Conservation (phyloP, 345 rosid genomes). For the Rhodomyrtus tomentosa region DNA sequence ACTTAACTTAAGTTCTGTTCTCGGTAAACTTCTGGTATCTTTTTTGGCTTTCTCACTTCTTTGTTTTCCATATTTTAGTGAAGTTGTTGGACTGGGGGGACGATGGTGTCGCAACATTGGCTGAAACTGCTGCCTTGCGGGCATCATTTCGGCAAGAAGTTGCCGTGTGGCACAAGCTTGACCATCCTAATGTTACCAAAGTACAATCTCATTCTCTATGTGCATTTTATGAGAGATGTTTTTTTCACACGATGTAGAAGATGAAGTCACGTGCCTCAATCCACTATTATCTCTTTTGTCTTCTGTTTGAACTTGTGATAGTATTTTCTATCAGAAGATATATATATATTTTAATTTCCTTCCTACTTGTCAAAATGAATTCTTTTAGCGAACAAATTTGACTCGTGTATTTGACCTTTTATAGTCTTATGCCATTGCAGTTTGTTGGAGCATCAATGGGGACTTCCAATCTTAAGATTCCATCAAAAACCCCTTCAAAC, state of each 20-base stretch:
- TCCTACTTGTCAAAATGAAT: background rate
- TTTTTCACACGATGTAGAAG: background rate
- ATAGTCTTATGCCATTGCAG: conserved; percentile 20
- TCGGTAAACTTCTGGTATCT: background rate
- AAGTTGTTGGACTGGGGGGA: conserved; percentile 92
- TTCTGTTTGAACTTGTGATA: background rate
- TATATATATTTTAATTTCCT: background rate
- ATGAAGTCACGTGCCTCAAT: background rate
- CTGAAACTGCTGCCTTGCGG: conserved; percentile 71
- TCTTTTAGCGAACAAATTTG: background rate
- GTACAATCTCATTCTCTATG: conserved; percentile 19
- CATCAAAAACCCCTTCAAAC: conserved; percentile 20
- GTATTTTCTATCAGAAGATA: background rate
- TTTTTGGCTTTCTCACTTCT: background rate
- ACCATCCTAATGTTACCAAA: conserved; percentile 86
- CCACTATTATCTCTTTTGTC: background rate
- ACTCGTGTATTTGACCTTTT: background rate
- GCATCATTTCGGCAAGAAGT: conserved; percentile 84
- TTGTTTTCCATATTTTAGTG: conserved; percentile 30
- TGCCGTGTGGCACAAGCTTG: conserved; percentile 93
- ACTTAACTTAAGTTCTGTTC: background rate
- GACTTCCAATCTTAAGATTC: conserved; percentile 71
- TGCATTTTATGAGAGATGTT: background rate
- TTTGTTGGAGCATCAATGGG: conserved; percentile 97
- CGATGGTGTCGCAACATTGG: conserved; percentile 44